Percentiles rank a stretch among this genome's conserved stretches.
phyloP scores from a whole-genome alignment of 2,329 filamentous ascomycete genomes.

The Trichoderma lentiforme region DNA sequence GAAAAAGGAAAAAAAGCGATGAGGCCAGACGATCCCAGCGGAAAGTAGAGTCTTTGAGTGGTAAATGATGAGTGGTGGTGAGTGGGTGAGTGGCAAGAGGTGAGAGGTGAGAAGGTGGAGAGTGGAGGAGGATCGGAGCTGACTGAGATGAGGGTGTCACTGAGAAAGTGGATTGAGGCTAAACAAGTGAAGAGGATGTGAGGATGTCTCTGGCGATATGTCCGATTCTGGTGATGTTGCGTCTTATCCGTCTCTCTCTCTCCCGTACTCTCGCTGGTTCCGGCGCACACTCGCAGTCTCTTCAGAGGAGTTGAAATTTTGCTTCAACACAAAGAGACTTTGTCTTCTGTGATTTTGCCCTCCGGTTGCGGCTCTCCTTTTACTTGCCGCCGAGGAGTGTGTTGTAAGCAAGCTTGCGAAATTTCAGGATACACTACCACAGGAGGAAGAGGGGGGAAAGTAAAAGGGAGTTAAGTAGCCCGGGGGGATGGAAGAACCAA shows the following conservation, averaged over 20 bases:
- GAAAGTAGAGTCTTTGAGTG: background rate
- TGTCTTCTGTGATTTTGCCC: background rate
- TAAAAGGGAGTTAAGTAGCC: background rate
- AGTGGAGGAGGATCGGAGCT: background rate
- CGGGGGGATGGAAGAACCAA: background rate
- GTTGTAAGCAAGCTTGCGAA: background rate
- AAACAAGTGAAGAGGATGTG: background rate
- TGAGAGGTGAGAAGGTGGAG: background rate
- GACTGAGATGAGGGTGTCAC: background rate
- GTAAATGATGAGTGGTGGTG: background rate
- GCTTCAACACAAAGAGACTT: background rate
- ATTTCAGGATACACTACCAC: background rate
- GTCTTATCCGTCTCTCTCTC: background rate
- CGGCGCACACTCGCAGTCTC: background rate
- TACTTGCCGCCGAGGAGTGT: background rate
- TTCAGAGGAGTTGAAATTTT: background rate
- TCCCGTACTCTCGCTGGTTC: background rate
- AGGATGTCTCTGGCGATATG: background rate
- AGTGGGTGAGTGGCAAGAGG: background rate
- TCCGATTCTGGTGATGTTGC: background rate
- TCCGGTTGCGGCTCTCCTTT: background rate
- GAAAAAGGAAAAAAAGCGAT: background rate
- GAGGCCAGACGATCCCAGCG: background rate
- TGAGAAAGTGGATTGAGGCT: background rate
- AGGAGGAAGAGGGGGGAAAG: background rate